Conservation (phyloP, 2,329 filamentous ascomycete genomes). For the Ophiostoma piceae region DNA sequence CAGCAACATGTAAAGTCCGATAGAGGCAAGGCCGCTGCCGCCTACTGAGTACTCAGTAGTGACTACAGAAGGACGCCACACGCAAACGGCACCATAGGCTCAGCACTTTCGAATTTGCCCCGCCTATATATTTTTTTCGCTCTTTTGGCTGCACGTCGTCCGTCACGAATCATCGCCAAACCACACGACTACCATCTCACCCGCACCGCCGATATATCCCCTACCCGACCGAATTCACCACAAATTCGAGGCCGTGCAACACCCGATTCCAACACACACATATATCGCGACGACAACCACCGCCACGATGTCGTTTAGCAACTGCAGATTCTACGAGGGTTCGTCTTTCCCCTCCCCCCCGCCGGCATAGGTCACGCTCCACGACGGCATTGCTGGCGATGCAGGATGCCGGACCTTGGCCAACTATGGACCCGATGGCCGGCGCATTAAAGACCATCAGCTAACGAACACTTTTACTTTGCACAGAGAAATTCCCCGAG, state of each 20-base stretch:
- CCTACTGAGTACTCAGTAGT: background rate
- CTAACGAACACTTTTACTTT: background rate
- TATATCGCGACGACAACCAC: slow-evolving; percentile 14
- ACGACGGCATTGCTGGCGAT: background rate
- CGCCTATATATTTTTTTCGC: slow-evolving; percentile 25
- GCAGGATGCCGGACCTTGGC: background rate
- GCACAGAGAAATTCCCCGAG: slow-evolving; percentile 69
- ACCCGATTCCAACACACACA: background rate
- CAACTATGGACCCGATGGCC: background rate
- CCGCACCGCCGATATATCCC: slow-evolving; percentile 14
- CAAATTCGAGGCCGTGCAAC: slow-evolving; percentile 1
- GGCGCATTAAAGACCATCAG: background rate
- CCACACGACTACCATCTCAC: slow-evolving; percentile 14
- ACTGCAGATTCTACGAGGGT: slow-evolving; percentile 39
- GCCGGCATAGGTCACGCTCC: slow-evolving; percentile 8
- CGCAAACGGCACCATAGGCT: slow-evolving; percentile 21
- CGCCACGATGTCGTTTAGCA: slow-evolving; percentile 38
- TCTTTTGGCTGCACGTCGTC: slow-evolving; percentile 13
- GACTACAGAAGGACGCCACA: slow-evolving; percentile 12
- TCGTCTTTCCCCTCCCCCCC: slow-evolving; percentile 20
- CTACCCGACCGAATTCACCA: background rate
- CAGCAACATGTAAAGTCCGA: slow-evolving; percentile 15
- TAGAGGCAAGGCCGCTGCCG: background rate
- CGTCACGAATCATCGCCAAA: slow-evolving; percentile 19
- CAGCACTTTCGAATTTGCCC: slow-evolving; percentile 23